These are phyloP conservation scores for Penicillium diatomitis DNA, from an alignment of 495 filamentous ascomycete species.

Conservation along the genomic window DNA sequence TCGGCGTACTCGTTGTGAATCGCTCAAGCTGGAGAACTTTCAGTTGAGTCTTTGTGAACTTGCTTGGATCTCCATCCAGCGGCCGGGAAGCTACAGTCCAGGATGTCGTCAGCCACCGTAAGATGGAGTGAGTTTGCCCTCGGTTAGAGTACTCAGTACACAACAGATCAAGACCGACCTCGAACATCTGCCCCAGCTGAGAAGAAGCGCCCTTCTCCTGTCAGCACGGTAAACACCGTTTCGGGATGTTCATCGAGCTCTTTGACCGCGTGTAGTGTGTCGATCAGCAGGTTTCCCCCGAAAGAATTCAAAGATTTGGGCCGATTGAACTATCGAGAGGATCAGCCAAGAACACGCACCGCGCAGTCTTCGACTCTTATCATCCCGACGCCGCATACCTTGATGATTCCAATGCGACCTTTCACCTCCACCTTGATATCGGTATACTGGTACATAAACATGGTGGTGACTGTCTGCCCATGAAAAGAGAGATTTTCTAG, in stretches of 20 bases:
- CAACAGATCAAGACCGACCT: neutral
- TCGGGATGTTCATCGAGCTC: constrained; percentile 10
- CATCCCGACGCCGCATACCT: neutral
- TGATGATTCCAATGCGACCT: constrained; percentile 13
- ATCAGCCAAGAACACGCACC: neutral
- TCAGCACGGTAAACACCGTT: constrained; percentile 14
- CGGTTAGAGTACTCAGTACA: neutral
- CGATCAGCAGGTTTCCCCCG: constrained; percentile 4
- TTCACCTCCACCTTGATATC: constrained; percentile 9
- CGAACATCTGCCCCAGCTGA: constrained; percentile 13
- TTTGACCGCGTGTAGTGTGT: constrained; percentile 12
- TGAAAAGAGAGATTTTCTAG: too few species aligned
- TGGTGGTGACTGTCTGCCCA: neutral
- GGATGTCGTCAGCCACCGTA: neutral
- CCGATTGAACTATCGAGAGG: neutral
- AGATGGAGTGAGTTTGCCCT: neutral
- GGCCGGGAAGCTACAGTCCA: neutral
- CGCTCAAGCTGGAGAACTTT: neutral
- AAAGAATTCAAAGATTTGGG: constrained; percentile 11
- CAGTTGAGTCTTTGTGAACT: neutral
- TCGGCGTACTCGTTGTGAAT: neutral
- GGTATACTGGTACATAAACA: constrained; percentile 5
- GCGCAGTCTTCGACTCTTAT: neutral
- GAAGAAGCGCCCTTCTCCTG: constrained; percentile 18
- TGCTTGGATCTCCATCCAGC: neutral